These are phyloP conservation scores for Emericellopsis atlantica DNA, from an alignment of 2,329 filamentous ascomycete genomes.

Conservation along the genomic window DNA sequence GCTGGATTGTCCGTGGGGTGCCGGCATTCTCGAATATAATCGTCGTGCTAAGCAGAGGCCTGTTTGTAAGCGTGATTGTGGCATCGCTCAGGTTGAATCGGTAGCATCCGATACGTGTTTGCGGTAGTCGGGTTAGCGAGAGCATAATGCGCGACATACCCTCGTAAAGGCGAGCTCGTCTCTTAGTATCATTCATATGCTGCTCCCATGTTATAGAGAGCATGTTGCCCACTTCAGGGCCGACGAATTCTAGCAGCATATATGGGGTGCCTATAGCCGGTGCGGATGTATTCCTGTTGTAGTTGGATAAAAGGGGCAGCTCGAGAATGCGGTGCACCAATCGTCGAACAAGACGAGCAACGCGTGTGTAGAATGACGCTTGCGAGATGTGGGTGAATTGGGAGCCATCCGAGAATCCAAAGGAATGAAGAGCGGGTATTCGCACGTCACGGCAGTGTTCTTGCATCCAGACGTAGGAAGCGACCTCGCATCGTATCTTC, in stretches of 20 bases:
- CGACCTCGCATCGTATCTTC: slow-evolving; percentile 19
- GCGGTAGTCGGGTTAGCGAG: slow-evolving; percentile 11
- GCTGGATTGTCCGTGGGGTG: slow-evolving; percentile 13
- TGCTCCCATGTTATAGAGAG: too few species aligned
- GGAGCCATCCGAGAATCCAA: slow-evolving; percentile 3
- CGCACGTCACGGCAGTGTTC: slow-evolving; percentile 8
- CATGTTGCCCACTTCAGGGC: too few species aligned
- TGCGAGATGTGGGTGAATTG: slow-evolving; percentile 3
- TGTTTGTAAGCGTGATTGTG: slow-evolving; percentile 13
- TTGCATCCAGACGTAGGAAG: slow-evolving; percentile 12
- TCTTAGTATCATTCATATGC: too few species aligned
- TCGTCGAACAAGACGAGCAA: not conserved
- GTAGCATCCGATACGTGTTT: slow-evolving; percentile 11
- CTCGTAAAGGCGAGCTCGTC: too few species aligned
- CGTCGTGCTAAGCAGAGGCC: slow-evolving; percentile 12
- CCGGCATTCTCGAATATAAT: slow-evolving; percentile 19
- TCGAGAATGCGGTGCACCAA: not conserved
- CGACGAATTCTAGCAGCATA: too few species aligned
- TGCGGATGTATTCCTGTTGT: too few species aligned
- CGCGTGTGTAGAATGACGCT: not conserved
- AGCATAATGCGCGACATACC: slow-evolving; percentile 12
- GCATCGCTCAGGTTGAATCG: slow-evolving; percentile 12
- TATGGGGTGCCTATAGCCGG: too few species aligned
- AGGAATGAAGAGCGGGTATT: slow-evolving; percentile 2
- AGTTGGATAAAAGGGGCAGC: too few species aligned